phyloP scores from a whole-genome alignment of 768 basidiomycete species.

The Hortiboletus campestris region DNA sequence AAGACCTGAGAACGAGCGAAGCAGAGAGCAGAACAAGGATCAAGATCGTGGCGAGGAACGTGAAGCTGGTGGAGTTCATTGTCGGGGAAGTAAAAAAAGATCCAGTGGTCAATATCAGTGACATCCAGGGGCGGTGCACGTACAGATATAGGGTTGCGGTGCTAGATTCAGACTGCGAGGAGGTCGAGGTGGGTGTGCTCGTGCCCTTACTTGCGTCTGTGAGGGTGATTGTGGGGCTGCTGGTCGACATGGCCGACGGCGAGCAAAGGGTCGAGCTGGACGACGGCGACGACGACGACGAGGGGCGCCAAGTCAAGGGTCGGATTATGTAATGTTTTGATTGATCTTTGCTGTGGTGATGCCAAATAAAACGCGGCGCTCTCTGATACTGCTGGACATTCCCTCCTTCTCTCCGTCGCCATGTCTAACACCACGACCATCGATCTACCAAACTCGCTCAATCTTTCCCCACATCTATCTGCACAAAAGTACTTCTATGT shows the following conservation, averaged over 20 bases:
- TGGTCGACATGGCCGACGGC: constrained; percentile 16
- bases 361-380: constrained; percentile 4
- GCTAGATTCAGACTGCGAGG: constrained; percentile 7
- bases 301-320: not conserved
- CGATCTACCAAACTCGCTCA: constrained; percentile 60
- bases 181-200: not conserved
- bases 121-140: constrained; percentile 16
- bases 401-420: not conserved
- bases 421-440: constrained; percentile 18
- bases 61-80: constrained; percentile 46
- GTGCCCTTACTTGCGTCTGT: not conserved
- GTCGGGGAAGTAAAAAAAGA: not conserved
- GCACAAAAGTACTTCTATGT: constrained; percentile 91
- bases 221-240: not conserved
- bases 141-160: constrained; percentile 32
- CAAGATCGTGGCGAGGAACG: constrained; percentile 70
- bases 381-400: no score
- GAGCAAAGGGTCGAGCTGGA: not conserved
- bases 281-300: not conserved
- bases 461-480: constrained; percentile 72
- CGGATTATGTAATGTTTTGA: constrained; percentile 22
- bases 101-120: not conserved
- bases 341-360: constrained; percentile 18
- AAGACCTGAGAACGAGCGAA: constrained; percentile 62
- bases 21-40: constrained; percentile 64